phyloP scores from a whole-genome alignment of 441 rosid species.

The Populus hybrid region DNA sequence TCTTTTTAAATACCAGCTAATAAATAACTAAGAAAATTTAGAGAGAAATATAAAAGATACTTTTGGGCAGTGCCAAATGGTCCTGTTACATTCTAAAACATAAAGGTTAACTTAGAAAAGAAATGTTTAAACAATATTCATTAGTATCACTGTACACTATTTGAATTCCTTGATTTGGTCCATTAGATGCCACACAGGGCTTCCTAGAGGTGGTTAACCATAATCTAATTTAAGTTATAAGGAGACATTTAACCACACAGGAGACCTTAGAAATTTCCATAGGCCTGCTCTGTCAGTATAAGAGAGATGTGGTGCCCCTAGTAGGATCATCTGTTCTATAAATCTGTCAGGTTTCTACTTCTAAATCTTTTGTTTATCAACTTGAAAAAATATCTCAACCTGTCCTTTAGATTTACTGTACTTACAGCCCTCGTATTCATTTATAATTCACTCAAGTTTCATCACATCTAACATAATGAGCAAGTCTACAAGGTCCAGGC shows the following conservation, averaged over 20 bases:
- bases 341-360: background rate
- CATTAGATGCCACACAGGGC: background rate
- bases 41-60: background rate
- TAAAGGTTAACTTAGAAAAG: background rate
- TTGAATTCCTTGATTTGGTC: background rate
- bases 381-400: background rate
- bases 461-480: background rate
- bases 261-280: background rate
- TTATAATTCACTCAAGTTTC: background rate
- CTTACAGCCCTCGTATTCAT: background rate
- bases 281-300: background rate
- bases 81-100: background rate
- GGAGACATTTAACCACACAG: background rate
- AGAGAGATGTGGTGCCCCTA: background rate
- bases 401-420: background rate
- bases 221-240: background rate
- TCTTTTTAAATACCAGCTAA: background rate
- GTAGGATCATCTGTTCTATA: background rate
- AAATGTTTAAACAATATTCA: background rate
- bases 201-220: background rate
- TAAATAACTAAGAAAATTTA: no score
- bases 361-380: background rate
- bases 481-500: background rate
- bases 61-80: constrained; percentile 5
- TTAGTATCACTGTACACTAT: background rate